Percentiles rank a stretch among this genome's conserved stretches.
Conservation (phyloP, 306 rosid species). For the Dryas octopetala region DNA sequence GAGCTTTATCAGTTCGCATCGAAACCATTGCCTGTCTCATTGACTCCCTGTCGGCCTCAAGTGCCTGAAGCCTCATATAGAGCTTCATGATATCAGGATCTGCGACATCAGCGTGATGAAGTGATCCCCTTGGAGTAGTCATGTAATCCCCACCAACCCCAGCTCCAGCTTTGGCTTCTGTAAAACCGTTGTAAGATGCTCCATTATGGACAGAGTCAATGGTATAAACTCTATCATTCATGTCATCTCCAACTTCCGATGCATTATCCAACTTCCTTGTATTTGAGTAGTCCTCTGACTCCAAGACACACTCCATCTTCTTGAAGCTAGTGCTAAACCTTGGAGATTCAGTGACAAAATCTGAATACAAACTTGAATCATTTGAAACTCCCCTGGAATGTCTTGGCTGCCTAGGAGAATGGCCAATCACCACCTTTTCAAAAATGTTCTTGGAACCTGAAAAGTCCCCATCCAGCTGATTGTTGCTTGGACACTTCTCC, state of each 20-base stretch:
- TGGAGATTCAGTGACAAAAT: conserved; percentile 52
- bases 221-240: conserved; percentile 80
- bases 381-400: conserved; percentile 58
- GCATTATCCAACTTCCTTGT: conserved; percentile 56
- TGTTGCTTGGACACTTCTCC: conserved; percentile 67
- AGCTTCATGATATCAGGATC: conserved; percentile 90
- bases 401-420: conserved; percentile 58
- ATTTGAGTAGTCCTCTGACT: conserved; percentile 57
- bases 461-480: conserved; percentile 61
- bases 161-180: conserved; percentile 49
- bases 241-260: conserved; percentile 77
- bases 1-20: conserved; percentile 93
- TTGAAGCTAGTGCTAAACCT: conserved; percentile 40
- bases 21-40: conserved; percentile 92
- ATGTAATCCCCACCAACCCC: conserved; percentile 51
- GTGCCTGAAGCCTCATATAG: conserved; percentile 91
- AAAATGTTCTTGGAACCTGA: conserved; percentile 54
- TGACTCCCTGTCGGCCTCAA: conserved; percentile 98
- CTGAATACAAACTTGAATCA: conserved; percentile 52
- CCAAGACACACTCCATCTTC: conserved; percentile 56
- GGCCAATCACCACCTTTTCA: conserved; percentile 84
- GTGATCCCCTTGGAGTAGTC: conserved; percentile 52
- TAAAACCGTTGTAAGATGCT: conserved; percentile 48
- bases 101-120: conserved; percentile 47
- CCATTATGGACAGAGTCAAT: conserved; percentile 80